Conservation (phyloP, 129 eudicot species). For the Saussurea involucrata region DNA sequence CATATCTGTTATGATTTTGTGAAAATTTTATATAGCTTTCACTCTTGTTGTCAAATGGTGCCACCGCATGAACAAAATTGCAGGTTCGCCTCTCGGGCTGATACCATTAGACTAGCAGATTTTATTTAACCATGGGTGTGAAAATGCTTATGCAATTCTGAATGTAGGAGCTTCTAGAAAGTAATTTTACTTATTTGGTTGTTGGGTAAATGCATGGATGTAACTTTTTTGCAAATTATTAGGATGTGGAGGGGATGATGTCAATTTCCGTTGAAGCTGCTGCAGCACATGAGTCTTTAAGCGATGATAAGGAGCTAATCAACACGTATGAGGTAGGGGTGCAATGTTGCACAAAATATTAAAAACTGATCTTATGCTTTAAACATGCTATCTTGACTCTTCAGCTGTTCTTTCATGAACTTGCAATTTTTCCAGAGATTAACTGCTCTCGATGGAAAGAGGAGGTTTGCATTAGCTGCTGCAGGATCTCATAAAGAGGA, state of each 20-base stretch:
- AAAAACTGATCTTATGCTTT: neutral
- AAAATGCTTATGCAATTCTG: neutral
- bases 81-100: neutral
- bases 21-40: neutral
- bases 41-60: neutral
- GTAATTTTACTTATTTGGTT: neutral
- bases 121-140: neutral
- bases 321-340: conserved; percentile 83
- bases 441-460: conserved; percentile 96
- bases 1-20: neutral
- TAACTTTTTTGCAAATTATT: conserved; percentile 13
- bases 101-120: neutral
- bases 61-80: neutral
- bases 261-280: conserved; percentile 95
- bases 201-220: neutral
- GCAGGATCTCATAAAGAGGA: conserved; percentile 98
- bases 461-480: conserved; percentile 96
- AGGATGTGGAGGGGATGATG: conserved; percentile 99
- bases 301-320: conserved; percentile 89
- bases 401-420: conserved; percentile 2
- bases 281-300: conserved; percentile 84
- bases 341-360: neutral
- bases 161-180: neutral
- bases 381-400: conserved; percentile 7
- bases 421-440: conserved; percentile 51